These are phyloP conservation scores for Lithospermum erythrorhizon DNA, from an alignment of 257 asterid genomes.

Conservation along the genomic window DNA sequence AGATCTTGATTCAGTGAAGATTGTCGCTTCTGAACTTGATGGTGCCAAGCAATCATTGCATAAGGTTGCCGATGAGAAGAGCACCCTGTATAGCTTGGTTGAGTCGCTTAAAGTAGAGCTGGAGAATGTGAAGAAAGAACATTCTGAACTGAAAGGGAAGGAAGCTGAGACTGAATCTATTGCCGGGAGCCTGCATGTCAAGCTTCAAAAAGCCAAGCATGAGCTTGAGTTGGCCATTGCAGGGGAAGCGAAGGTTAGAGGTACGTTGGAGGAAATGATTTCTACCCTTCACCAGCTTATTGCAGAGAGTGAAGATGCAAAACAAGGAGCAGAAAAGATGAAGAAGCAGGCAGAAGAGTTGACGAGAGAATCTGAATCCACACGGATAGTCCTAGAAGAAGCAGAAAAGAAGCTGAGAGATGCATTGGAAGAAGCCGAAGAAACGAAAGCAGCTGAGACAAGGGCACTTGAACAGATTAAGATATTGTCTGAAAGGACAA, in stretches of 20 bases:
- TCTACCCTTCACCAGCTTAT: conserved; percentile 1
- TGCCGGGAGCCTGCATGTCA: conserved; percentile 10
- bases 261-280: background rate
- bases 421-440: conserved; percentile 4
- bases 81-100: conserved; percentile 5
- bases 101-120: conserved; percentile 13
- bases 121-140: conserved; percentile 7
- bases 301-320: conserved; percentile 5
- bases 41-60: conserved; percentile 10
- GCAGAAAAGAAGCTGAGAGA: conserved; percentile 2
- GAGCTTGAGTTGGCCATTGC: conserved; percentile 11
- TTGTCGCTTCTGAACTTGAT: conserved; percentile 10
- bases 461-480: conserved; percentile 3
- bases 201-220: conserved; percentile 3
- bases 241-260: background rate
- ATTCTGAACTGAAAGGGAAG: conserved; percentile 5
- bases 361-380: conserved; percentile 1
- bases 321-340: conserved; percentile 1
- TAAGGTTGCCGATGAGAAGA: conserved; percentile 9
- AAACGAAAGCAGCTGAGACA: conserved; percentile 4
- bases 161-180: conserved; percentile 10
- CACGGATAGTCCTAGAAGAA: background rate
- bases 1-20: conserved; percentile 8
- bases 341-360: conserved; percentile 1
- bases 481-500: background rate